Conservation (phyloP, 2,329 filamentous ascomycete species). For the Pseudogymnoascus sp. region DNA sequence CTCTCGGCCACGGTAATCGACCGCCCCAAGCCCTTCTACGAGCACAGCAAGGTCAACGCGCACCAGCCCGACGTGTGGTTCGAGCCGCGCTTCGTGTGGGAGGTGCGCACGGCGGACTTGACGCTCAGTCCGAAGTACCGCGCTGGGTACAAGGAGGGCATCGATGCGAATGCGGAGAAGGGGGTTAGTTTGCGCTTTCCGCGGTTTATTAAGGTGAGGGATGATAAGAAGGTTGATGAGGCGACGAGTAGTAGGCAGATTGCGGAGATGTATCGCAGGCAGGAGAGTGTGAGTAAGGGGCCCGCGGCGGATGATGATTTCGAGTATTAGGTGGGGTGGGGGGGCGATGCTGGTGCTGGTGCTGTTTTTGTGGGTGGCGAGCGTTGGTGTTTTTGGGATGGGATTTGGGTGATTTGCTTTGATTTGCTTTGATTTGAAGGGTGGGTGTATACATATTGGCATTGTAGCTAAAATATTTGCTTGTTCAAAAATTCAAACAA, state of each 20-base stretch:
- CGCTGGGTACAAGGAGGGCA: constrained; percentile 75
- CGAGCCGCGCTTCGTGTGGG: constrained; percentile 90
- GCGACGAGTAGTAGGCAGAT: constrained; percentile 80
- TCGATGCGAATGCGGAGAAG: constrained; percentile 62
- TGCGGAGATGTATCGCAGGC: constrained; percentile 93
- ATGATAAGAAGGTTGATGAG: constrained; percentile 93
- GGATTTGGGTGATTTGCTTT: neutral
- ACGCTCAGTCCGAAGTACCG: constrained; percentile 90
- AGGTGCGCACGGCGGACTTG: constrained; percentile 93
- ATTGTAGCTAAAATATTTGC: neutral
- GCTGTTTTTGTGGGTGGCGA: neutral
- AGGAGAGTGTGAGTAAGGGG: constrained; percentile 82
- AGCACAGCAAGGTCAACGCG: constrained; percentile 73
- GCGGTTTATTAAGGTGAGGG: constrained; percentile 80
- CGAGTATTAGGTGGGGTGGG: constrained; percentile 61
- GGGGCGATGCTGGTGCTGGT: neutral
- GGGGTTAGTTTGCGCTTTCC: constrained; percentile 90
- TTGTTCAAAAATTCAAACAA: neutral
- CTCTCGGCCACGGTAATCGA: constrained; percentile 78
- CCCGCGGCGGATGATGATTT: constrained; percentile 93
- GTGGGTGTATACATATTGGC: neutral
- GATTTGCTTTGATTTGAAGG: neutral
- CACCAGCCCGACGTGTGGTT: constrained; percentile 99
- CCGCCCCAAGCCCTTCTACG: constrained; percentile 87
- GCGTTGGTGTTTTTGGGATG: neutral